Evolutionary conservation across 164 flowering plant species (phyloP).

Genomic region (Dillenia turbinata): DNA sequence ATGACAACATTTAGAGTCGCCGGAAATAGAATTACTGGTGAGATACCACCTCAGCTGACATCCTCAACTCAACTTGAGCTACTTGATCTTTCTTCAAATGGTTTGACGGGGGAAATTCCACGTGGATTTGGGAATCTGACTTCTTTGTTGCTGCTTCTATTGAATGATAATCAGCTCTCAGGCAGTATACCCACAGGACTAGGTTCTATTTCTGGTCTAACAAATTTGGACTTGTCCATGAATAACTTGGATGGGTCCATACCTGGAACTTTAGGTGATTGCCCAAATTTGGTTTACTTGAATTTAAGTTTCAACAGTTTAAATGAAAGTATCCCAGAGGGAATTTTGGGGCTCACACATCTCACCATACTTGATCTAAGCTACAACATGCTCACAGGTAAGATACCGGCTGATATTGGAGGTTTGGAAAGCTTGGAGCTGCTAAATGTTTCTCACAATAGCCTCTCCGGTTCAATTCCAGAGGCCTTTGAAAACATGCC

Average conservation of each 20-base stretch:
- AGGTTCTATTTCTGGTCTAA: slow-evolving; percentile 3
- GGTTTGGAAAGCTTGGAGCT: not conserved
- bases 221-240: slow-evolving; percentile 3
- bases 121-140: not conserved
- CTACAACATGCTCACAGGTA: not conserved
- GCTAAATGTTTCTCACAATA: not conserved
- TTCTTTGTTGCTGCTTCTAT: too few species aligned
- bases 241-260: slow-evolving; percentile 4
- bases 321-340: not conserved
- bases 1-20: not conserved
- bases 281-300: not conserved
- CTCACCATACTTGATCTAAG: not conserved
- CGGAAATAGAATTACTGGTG: not conserved
- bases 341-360: too few species aligned
- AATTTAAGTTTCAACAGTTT: not conserved
- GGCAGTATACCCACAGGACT: not conserved
- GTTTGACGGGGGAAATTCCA: slow-evolving; percentile 1
- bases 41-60: slow-evolving; percentile 6
- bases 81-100: slow-evolving; percentile 11
- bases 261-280: not conserved
- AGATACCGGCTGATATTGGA: not conserved
- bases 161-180: too few species aligned
- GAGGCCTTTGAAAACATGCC: not conserved
- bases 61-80: not conserved
- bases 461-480: not conserved